Evolutionary conservation across 192 early-diverging fungal species (phyloP).

Genomic region (Chytriomyces hyalinus): DNA sequence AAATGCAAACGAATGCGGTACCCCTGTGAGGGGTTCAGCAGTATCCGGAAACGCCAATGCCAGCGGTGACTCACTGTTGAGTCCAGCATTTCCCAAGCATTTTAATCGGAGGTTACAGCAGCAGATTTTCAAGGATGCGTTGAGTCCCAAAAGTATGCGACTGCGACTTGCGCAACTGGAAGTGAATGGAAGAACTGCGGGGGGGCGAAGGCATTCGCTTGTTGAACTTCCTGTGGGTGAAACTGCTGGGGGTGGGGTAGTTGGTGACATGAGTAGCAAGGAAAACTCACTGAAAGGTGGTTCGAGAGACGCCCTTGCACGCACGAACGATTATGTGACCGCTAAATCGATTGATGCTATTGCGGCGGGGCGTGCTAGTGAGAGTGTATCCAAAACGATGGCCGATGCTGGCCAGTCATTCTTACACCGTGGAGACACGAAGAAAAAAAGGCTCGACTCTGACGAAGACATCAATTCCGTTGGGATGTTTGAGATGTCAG

Average conservation of each 20-base stretch:
- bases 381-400: too few species aligned
- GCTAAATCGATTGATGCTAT: too few species aligned
- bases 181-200: conserved; percentile 39
- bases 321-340: too few species aligned
- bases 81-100: conserved; percentile 24
- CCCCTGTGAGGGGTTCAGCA: too few species aligned
- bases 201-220: conserved; percentile 18
- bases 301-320: too few species aligned
- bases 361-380: too few species aligned
- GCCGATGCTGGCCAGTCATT: too few species aligned
- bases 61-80: conserved; percentile 36
- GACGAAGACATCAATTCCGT: conserved; percentile 11
- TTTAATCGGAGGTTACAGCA: conserved; percentile 80
- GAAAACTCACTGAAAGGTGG: too few species aligned
- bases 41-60: too few species aligned
- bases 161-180: conserved; percentile 71
- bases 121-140: conserved; percentile 87
- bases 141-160: conserved; percentile 83
- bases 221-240: background rate
- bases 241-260: too few species aligned
- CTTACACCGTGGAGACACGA: background rate
- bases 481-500: conserved; percentile 61
- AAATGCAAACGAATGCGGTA: background rate
- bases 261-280: too few species aligned
- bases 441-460: background rate